Conservation (phyloP, 805 yeast species). For the Candida odintsovae region DNA sequence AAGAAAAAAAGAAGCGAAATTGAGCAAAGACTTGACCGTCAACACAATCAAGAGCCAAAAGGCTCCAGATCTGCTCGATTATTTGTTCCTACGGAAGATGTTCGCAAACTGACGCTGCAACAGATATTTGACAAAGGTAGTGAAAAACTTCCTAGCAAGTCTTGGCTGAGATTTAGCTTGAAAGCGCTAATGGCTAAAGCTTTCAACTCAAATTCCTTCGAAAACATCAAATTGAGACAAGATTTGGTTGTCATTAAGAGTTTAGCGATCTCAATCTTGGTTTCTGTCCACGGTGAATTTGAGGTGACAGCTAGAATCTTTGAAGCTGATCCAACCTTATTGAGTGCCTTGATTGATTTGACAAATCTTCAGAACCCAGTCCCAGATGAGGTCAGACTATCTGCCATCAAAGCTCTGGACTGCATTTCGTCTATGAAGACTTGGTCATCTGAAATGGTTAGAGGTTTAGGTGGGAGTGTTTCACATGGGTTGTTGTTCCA, state of each 20-base stretch:
- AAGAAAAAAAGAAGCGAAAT: constrained; percentile 16
- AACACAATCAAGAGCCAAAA: constrained; percentile 2
- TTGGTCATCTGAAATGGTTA: constrained; percentile 72
- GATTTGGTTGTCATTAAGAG: constrained; percentile 60
- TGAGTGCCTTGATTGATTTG: constrained; percentile 65
- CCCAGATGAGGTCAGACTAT: constrained; percentile 46
- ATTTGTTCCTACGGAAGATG: constrained; percentile 46
- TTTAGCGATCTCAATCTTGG: constrained; percentile 58
- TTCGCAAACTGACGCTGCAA: constrained; percentile 47
- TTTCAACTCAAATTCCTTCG: constrained; percentile 51
- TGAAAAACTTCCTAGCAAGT: constrained; percentile 52
- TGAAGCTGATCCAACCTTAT: constrained; percentile 65
- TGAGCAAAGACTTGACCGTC: constrained; percentile 3
- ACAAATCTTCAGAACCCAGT: constrained; percentile 60
- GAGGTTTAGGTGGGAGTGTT: constrained; percentile 79
- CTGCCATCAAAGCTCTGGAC: constrained; percentile 64
- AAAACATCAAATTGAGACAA: constrained; percentile 49
- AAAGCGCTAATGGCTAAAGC: constrained; percentile 66
- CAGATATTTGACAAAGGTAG: constrained; percentile 61
- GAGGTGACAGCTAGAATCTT: constrained; percentile 60
- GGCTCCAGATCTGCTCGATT: constrained; percentile 45
- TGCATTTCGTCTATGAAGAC: constrained; percentile 59
- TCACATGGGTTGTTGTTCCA: constrained; percentile 80
- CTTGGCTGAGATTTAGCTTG: constrained; percentile 57
- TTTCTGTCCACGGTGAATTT: constrained; percentile 50